phyloP scores from a whole-genome alignment of 2,329 filamentous ascomycete species.

The Talaromyces sp. region DNA sequence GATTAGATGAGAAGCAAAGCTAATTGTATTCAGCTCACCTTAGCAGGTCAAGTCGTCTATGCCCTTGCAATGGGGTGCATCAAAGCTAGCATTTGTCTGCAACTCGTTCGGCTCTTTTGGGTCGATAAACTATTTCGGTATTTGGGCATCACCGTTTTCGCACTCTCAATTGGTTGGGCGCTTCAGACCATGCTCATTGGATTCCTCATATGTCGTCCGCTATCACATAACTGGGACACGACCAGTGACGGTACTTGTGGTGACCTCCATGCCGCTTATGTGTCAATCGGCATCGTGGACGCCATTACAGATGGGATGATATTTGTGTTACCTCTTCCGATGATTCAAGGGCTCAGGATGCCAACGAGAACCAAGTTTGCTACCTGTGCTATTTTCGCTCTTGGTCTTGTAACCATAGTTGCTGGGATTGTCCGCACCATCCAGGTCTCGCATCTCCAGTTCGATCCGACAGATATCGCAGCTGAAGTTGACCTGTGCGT shows the following conservation, averaged over 20 bases:
- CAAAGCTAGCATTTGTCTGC: conserved; percentile 4
- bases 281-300: conserved; percentile 1
- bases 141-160: not conserved
- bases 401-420: not conserved
- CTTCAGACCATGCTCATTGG: conserved; percentile 1
- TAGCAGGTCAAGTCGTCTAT: conserved; percentile 7
- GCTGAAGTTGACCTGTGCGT: not conserved
- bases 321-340: not conserved
- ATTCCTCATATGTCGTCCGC: conserved; percentile 3
- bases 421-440: not conserved
- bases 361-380: conserved; percentile 1
- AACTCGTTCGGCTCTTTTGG: not conserved
- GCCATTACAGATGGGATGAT: not conserved
- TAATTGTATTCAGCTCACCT: not conserved
- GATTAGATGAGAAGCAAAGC: too few species aligned
- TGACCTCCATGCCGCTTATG: not conserved
- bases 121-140: not conserved
- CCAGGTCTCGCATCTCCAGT: not conserved
- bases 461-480: not conserved
- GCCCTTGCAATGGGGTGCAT: conserved; percentile 2
- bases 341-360: not conserved
- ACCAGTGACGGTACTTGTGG: not conserved
- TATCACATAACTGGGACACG: conserved; percentile 1
- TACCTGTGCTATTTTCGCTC: not conserved
- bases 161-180: not conserved